Evolutionary conservation across 1,139 yeast genomes (phyloP).

Genomic region (Protomyces pachydermus): DNA sequence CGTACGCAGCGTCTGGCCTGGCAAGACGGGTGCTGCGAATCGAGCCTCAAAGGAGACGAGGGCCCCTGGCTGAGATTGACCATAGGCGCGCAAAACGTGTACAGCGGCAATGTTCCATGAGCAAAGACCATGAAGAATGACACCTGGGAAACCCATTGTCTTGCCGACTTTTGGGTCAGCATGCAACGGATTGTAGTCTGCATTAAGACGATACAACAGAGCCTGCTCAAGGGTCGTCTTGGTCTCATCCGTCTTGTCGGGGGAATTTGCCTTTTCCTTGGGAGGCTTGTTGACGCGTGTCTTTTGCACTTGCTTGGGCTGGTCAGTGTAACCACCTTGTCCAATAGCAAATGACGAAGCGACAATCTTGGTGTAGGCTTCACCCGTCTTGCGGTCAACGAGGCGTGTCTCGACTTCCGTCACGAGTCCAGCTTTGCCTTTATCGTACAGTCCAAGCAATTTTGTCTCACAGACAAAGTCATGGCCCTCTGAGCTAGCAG

Average conservation of each 20-base stretch:
- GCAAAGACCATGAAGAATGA: conserved; percentile 19
- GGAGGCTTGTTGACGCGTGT: conserved; percentile 15
- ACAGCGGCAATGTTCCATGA: conserved; percentile 23
- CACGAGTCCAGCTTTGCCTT: conserved; percentile 26
- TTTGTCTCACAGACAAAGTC: conserved; percentile 16
- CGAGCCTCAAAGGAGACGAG: conserved; percentile 19
- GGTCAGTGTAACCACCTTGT: conserved; percentile 18
- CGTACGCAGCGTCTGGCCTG: conserved; percentile 22
- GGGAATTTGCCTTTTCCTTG: conserved; percentile 10
- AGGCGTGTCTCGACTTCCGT: conserved; percentile 14
- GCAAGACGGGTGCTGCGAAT: conserved; percentile 22
- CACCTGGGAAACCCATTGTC: conserved; percentile 22
- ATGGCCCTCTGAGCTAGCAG: conserved; percentile 13
- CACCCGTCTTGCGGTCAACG: conserved; percentile 22
- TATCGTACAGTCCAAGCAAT: conserved; percentile 18
- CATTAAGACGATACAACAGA: conserved; percentile 18
- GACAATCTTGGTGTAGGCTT: conserved; percentile 19
- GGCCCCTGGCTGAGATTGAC: conserved; percentile 8
- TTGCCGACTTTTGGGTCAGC: conserved; percentile 23
- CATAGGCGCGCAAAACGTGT: conserved; percentile 20
- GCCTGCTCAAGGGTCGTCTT: conserved; percentile 22
- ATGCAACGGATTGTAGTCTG: conserved; percentile 25
- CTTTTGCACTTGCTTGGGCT: conserved; percentile 20
- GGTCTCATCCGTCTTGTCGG: conserved; percentile 10
- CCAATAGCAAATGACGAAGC: conserved; percentile 20